Evolutionary conservation across 1,139 yeast species (phyloP).

Genomic region (Scheffersomyces titani): DNA sequence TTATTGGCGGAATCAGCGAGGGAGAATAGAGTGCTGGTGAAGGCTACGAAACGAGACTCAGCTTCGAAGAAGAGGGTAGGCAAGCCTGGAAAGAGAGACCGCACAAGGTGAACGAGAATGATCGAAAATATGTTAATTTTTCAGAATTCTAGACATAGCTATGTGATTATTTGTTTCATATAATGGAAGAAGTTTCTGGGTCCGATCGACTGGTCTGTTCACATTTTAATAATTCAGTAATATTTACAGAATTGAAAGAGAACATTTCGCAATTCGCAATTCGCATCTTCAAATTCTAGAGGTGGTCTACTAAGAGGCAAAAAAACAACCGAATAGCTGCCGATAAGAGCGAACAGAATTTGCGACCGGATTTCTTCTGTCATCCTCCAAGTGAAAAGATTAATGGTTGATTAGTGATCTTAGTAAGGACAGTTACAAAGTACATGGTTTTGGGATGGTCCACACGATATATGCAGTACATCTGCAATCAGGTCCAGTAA

Average conservation of each 20-base stretch:
- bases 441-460: background rate
- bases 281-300: too few species aligned
- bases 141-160: background rate
- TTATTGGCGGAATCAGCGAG: conserved; percentile 69
- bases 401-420: background rate
- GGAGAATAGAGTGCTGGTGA: conserved; percentile 24
- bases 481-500: background rate
- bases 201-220: too few species aligned
- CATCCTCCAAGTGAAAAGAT: background rate
- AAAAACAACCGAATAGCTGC: background rate
- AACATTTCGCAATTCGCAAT: too few species aligned
- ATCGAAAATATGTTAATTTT: too few species aligned
- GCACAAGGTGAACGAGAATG: background rate
- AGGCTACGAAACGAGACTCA: conserved; percentile 3
- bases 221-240: too few species aligned
- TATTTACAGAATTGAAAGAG: too few species aligned
- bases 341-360: background rate
- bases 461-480: background rate
- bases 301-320: too few species aligned
- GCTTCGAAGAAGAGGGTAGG: conserved; percentile 2
- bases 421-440: background rate
- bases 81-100: conserved; percentile 1
- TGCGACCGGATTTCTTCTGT: background rate
- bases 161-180: background rate
- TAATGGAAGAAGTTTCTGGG: background rate